Evolutionary conservation across 768 basidiomycete species (phyloP), one percentile per base, ranked within the genome.

Genomic region (Boletus eberwhitei): DNA sequence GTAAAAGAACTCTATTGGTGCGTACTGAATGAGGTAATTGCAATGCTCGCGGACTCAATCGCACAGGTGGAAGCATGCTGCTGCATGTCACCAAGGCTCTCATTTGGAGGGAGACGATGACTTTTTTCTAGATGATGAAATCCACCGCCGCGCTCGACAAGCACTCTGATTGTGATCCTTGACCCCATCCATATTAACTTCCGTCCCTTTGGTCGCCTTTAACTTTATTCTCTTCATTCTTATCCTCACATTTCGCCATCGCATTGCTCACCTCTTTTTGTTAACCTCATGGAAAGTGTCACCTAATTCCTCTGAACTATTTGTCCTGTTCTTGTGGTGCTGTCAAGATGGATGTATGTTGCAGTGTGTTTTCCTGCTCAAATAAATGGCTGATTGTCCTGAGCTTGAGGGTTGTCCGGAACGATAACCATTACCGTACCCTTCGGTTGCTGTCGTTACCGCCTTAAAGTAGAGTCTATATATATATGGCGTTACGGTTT

Each of bases 31-130:
- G 26, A 35, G 40, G 51, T 52, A 43, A 38, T 19, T 24, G 48
- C 26, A 17, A 13, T 40, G 22, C 29, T 21, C 11, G 34, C 35
- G 14, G 49, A 50, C 62, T 64, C 50, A 61, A 44, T 45, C 31
- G 19, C 17, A 19, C 48, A 86, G 85, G 87, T 90, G 86, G 87
- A 90, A 93, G 69, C 90, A 93, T 63, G 90, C 90, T 29, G 87
- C 87, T 1, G 60, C 79, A 17, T 93, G 90, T 61, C 90, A 93
- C 63, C 79, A 80, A 50, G 78, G 79, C 17, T 78, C 79, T 6
- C 75, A 71, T 17, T 68, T 87, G 47, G 67, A 71, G 2, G 86
- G 84, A 31, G 86, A 89, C 55, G 64, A 73, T 50, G 80, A 85
- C 64, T 73, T 79, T 54, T 86, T 79, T 61, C 70, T 83, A 55